These are phyloP conservation scores for Sisymbrium irio DNA, from an alignment of 345 rosid species.

Conservation along the genomic window DNA sequence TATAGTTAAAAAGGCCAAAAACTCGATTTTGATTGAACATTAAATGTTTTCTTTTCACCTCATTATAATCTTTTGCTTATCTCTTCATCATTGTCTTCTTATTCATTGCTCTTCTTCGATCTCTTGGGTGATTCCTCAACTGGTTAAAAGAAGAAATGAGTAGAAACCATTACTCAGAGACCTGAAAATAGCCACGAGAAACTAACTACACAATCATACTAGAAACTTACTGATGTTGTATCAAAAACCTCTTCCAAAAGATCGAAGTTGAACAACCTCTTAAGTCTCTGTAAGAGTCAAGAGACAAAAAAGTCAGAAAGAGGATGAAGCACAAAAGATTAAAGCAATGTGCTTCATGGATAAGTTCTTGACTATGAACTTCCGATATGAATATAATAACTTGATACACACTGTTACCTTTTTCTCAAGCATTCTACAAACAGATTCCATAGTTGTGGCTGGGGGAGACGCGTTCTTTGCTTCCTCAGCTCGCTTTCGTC, in stretches of 20 bases:
- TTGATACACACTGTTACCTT: slow-evolving; percentile 45
- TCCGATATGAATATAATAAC: background rate
- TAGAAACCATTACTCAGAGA: background rate
- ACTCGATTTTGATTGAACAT: too few species aligned
- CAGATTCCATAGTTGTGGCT: slow-evolving; percentile 70
- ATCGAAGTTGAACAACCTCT: slow-evolving; percentile 64
- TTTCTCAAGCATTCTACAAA: slow-evolving; percentile 51
- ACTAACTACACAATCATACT: background rate
- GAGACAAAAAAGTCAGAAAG: background rate
- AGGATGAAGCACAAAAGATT: background rate
- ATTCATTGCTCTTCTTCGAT: background rate
- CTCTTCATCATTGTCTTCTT: background rate
- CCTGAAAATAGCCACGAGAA: background rate
- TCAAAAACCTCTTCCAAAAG: slow-evolving; percentile 62
- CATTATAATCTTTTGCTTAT: too few species aligned
- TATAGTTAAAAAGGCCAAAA: too few species aligned
- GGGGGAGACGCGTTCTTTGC: slow-evolving; percentile 59
- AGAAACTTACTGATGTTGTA: slow-evolving; percentile 46
- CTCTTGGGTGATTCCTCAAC: slow-evolving; percentile 5
- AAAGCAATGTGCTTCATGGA: background rate
- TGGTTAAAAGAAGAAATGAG: slow-evolving; percentile 1
- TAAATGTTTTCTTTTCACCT: too few species aligned
- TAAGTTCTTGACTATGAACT: background rate
- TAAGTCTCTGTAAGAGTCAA: slow-evolving; percentile 51
- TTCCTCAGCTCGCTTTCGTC: slow-evolving; percentile 81